Percentiles rank a stretch among this genome's conserved stretches.
phyloP scores from a whole-genome alignment of 2,329 filamentous ascomycete species.

The Neurospora crassa region DNA sequence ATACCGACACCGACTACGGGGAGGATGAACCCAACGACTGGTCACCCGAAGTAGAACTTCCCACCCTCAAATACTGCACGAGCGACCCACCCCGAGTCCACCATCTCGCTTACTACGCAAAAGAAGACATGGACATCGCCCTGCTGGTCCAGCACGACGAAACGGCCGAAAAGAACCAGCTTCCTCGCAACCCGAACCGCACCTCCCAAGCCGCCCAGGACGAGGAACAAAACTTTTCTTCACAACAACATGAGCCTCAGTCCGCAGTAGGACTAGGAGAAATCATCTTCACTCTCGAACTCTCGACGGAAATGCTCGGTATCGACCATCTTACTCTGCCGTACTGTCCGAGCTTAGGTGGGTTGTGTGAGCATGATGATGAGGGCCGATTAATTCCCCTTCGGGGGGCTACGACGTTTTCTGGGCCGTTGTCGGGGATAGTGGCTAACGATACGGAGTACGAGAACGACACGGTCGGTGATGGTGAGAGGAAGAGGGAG shows the following conservation, averaged over 20 bases:
- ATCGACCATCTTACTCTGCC: background rate
- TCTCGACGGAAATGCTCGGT: slow-evolving; percentile 8
- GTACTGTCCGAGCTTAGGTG: background rate
- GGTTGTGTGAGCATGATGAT: background rate
- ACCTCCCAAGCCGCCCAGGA: background rate
- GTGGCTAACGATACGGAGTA: background rate
- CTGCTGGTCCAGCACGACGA: slow-evolving; percentile 9
- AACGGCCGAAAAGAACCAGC: background rate
- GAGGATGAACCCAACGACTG: background rate
- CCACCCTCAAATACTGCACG: background rate
- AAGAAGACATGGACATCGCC: slow-evolving; percentile 6
- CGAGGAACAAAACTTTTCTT: background rate
- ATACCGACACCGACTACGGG: background rate
- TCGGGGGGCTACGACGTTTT: background rate
- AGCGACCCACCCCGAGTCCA: background rate
- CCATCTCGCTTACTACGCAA: slow-evolving; percentile 7
- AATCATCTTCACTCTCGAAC: slow-evolving; percentile 7
- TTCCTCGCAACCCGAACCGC: background rate
- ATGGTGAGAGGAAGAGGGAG: background rate
- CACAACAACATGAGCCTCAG: background rate
- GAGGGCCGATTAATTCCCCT: background rate
- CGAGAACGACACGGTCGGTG: background rate
- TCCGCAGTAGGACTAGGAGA: background rate
- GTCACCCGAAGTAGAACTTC: background rate
- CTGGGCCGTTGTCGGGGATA: background rate